A percentile compares a stretch with the other conserved stretches of the same genome.
phyloP scores from a whole-genome alignment of 2,329 filamentous ascomycete species.

The Endocalyx cinctus region DNA sequence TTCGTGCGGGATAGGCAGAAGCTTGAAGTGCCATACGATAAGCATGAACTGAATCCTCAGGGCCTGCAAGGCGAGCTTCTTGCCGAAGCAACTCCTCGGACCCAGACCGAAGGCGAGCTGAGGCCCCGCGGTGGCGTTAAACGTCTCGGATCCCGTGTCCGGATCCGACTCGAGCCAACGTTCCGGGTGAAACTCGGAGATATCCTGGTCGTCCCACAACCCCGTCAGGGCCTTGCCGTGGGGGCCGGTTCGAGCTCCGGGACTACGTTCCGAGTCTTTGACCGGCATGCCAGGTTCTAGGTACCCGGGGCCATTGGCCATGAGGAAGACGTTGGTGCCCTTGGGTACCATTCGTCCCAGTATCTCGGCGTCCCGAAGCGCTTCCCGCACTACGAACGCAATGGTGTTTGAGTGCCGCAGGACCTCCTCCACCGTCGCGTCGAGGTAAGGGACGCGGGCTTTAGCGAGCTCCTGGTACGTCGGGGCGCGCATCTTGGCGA shows the following conservation, averaged over 20 bases:
- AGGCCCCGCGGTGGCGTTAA: conserved; percentile 10
- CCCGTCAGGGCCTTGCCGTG: conserved; percentile 5
- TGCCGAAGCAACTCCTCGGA: conserved; percentile 13
- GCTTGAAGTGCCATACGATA: conserved; percentile 14
- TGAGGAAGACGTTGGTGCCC: conserved; percentile 18
- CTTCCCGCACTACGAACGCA: conserved; percentile 17
- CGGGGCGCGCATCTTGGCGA: conserved; percentile 15
- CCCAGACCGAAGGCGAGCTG: conserved; percentile 15
- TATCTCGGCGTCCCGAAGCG: conserved; percentile 21
- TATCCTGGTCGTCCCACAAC: conserved; percentile 11
- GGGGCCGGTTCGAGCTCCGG: conserved; percentile 5
- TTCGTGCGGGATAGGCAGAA: conserved; percentile 8
- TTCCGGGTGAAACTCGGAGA: conserved; percentile 14
- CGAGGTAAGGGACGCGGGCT: conserved; percentile 23
- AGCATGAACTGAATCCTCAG: conserved; percentile 14
- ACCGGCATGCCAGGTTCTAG: conserved; percentile 8
- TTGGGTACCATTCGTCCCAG: conserved; percentile 24
- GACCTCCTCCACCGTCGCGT: conserved; percentile 28
- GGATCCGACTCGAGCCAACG: conserved; percentile 12
- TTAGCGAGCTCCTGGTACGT: conserved; percentile 19
- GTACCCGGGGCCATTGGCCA: conserved; percentile 14
- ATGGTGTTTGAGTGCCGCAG: conserved; percentile 21
- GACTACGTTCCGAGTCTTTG: conserved; percentile 8
- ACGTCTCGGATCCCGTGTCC: conserved; percentile 1
- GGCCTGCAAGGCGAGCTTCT: conserved; percentile 9